Evolutionary conservation across 352 stramenopile genomes (phyloP).

Genomic region (Pythium dissotocum): DNA sequence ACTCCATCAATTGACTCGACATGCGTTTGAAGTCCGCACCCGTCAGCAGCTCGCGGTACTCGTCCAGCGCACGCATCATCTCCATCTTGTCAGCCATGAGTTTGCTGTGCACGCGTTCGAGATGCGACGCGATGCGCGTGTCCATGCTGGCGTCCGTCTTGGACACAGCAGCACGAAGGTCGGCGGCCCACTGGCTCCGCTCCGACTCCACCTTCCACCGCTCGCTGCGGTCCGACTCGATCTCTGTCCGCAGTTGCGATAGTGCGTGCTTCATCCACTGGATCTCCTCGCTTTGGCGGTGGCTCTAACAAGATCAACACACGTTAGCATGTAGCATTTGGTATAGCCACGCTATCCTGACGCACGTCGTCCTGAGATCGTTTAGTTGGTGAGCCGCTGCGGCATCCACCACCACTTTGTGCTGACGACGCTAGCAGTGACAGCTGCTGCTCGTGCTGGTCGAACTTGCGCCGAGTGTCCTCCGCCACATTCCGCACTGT

Average conservation of each 20-base stretch:
- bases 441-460: constrained; percentile 44
- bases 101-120: constrained; percentile 48
- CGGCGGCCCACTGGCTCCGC: constrained; percentile 31
- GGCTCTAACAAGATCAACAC: constrained; percentile 9
- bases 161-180: constrained; percentile 29
- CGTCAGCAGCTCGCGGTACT: constrained; percentile 46
- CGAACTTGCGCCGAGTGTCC: constrained; percentile 40
- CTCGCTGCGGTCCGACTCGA: constrained; percentile 60
- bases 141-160: constrained; percentile 51
- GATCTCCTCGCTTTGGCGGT: constrained; percentile 40
- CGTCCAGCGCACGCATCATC: constrained; percentile 46
- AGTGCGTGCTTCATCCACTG: constrained; percentile 42
- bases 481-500: constrained; percentile 32
- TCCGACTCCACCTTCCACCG: constrained; percentile 44
- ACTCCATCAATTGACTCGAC: constrained; percentile 50
- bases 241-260: constrained; percentile 47
- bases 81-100: constrained; percentile 57
- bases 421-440: constrained; percentile 1
- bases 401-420: constrained; percentile 13
- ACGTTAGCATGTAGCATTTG: not conserved
- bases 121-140: constrained; percentile 38
- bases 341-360: not conserved
- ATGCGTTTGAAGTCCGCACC: constrained; percentile 54
- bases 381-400: constrained; percentile 13
- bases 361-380: constrained; percentile 14